A percentile compares a stretch with the other conserved stretches of the same genome.
Evolutionary conservation across 495 filamentous ascomycete genomes (phyloP).

Genomic region (Penicillium silybi): DNA sequence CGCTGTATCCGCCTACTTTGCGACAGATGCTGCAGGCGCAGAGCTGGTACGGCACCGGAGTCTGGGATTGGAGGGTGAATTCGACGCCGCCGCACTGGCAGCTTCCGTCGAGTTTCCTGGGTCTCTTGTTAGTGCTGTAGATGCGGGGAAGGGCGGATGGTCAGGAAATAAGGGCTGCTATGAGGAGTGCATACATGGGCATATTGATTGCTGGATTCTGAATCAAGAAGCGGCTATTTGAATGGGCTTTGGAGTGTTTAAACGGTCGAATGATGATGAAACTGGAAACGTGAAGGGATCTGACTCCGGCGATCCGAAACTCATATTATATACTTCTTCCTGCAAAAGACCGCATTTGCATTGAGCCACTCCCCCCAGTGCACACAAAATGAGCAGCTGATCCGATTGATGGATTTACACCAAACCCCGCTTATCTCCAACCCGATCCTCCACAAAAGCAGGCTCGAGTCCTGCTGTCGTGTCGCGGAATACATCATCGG

Average conservation of each 20-base stretch:
- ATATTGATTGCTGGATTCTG: slow-evolving; percentile 10
- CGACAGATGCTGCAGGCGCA: slow-evolving; percentile 57
- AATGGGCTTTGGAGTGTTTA: not conserved
- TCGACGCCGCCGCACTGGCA: slow-evolving; percentile 52
- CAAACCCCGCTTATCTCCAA: not conserved
- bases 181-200: slow-evolving; percentile 22
- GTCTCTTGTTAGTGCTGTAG: not conserved
- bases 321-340: slow-evolving; percentile 10
- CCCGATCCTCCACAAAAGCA: slow-evolving; percentile 1
- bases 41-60: slow-evolving; percentile 54
- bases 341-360: not conserved
- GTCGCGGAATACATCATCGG: slow-evolving; percentile 20
- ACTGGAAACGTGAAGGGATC: too few relatives aligned
- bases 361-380: not conserved
- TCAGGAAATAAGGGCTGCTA: not conserved
- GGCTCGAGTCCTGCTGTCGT: slow-evolving; percentile 1
- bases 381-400: not conserved
- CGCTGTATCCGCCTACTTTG: slow-evolving; percentile 48
- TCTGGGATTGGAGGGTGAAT: slow-evolving; percentile 49
- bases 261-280: not conserved
- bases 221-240: not conserved
- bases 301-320: not conserved
- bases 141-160: not conserved
- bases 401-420: not conserved
- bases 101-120: slow-evolving; percentile 49